phyloP scores from a whole-genome alignment of 139 green algal species.

The Closterium sp. region DNA sequence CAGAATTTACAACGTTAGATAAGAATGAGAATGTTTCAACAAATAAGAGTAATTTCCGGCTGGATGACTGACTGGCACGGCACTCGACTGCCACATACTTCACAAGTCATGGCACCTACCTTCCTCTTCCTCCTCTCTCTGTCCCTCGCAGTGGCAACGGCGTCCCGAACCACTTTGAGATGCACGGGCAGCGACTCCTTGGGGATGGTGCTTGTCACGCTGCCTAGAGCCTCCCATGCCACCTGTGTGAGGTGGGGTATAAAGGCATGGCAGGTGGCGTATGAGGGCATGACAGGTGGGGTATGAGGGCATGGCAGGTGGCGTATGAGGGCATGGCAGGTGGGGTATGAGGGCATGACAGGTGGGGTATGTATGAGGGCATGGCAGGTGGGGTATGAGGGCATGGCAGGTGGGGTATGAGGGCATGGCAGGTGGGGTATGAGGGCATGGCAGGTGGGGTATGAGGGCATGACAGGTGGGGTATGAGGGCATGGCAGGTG shows the following conservation, averaged over 20 bases:
- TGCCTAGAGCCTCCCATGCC: constrained; percentile 73
- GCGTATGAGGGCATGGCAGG: background rate
- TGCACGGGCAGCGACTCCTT: constrained; percentile 82
- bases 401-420: too few species aligned
- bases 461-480: too few species aligned
- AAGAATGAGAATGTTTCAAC: too few species aligned
- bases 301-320: background rate
- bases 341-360: background rate
- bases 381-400: too few species aligned
- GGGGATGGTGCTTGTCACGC: constrained; percentile 70
- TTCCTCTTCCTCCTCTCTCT: constrained; percentile 73
- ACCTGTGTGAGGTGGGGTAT: background rate
- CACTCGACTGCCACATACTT: too few species aligned
- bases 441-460: too few species aligned
- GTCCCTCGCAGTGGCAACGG: constrained; percentile 72
- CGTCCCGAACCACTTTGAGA: constrained; percentile 67
- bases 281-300: background rate
- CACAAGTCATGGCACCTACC: background rate
- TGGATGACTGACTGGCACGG: too few species aligned
- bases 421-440: too few species aligned
- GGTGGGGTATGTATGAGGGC: too few species aligned
- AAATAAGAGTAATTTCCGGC: too few species aligned
- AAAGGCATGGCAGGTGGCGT: background rate
- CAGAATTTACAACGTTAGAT: too few species aligned
- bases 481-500: too few species aligned